Conservation (phyloP, 73 alveolate genomes). For the Loxodes magnus region DNA sequence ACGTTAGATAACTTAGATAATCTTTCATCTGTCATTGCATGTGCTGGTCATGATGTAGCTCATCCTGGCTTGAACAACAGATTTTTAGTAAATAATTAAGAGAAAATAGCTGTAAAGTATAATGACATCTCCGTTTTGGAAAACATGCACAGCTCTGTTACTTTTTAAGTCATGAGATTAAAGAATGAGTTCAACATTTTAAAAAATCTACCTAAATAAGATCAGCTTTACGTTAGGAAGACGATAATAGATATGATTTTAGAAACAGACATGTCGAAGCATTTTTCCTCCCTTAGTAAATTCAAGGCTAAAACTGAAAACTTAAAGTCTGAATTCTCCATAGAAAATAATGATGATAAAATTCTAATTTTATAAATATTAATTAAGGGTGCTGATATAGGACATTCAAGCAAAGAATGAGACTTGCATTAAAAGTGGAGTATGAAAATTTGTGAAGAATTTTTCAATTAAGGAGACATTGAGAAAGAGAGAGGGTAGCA, state of each 20-base stretch:
- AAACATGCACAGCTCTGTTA: slow-evolving; percentile 29
- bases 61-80: slow-evolving; percentile 59
- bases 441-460: slow-evolving; percentile 58
- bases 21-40: slow-evolving; percentile 34
- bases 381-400: slow-evolving; percentile 70
- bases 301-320: slow-evolving; percentile 25
- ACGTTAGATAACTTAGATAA: slow-evolving; percentile 29
- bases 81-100: slow-evolving; percentile 19
- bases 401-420: slow-evolving; percentile 64
- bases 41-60: slow-evolving; percentile 49
- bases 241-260: slow-evolving; percentile 46
- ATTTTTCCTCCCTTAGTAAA: slow-evolving; percentile 39
- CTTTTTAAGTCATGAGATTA: slow-evolving; percentile 24
- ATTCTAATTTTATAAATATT: slow-evolving; percentile 7
- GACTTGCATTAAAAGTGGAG: slow-evolving; percentile 62
- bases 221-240: slow-evolving; percentile 44
- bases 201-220: slow-evolving; percentile 13
- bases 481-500: slow-evolving; percentile 74
- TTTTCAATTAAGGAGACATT: slow-evolving; percentile 74
- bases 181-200: slow-evolving; percentile 19
- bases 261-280: slow-evolving; percentile 75
- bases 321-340: background rate
- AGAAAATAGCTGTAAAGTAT: slow-evolving; percentile 29
- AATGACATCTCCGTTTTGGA: slow-evolving; percentile 48
- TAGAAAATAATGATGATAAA: background rate